Conservation (phyloP, 371 early-diverging fungal genomes). For the Chytridiales sp. region DNA sequence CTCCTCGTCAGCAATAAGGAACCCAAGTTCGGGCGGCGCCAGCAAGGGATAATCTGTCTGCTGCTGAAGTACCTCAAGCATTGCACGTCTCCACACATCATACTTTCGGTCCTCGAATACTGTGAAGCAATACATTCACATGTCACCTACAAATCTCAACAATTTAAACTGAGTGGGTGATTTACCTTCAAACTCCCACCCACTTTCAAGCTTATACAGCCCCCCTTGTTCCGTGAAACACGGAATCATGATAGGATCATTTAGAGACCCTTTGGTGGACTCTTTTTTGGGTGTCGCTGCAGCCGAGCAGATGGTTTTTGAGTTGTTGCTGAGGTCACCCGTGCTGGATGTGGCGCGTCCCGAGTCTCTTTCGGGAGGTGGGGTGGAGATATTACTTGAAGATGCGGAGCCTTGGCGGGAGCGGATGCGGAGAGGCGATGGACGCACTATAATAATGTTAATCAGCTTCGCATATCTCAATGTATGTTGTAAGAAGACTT, state of each 20-base stretch:
- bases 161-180: not conserved
- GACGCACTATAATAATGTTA: too few species aligned
- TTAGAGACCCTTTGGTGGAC: not conserved
- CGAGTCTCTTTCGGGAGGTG: not conserved
- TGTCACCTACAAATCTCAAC: not conserved
- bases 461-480: too few species aligned
- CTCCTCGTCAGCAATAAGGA: conserved; percentile 32
- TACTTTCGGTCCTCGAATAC: conserved; percentile 37
- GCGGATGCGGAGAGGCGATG: too few species aligned
- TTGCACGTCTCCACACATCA: conserved; percentile 30
- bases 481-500: too few species aligned
- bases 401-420: too few species aligned
- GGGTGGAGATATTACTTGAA: not conserved
- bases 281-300: not conserved
- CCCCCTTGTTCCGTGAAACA: too few species aligned
- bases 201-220: conserved; percentile 20
- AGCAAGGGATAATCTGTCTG: conserved; percentile 43
- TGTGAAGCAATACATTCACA: not conserved
- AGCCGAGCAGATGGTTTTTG: not conserved
- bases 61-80: conserved; percentile 33
- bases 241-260: not conserved
- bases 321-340: not conserved
- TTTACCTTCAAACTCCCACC: conserved; percentile 33
- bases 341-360: not conserved
- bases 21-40: conserved; percentile 36